Evolutionary conservation across 192 early-diverging fungal species (phyloP).

Genomic region (Backusella luteola): DNA sequence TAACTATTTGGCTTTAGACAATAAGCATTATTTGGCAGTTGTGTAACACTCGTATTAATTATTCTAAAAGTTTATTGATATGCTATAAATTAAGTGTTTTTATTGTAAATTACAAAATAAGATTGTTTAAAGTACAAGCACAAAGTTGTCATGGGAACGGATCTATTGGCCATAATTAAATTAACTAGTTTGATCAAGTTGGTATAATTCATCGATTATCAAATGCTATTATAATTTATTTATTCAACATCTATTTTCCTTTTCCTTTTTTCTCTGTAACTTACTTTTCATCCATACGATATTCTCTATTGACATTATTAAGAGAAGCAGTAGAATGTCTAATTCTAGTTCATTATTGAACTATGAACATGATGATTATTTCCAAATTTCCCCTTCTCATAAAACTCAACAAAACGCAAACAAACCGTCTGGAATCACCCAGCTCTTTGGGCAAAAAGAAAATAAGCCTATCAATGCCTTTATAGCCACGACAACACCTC

Average conservation of each 20-base stretch:
- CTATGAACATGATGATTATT: background rate
- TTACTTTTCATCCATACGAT: background rate
- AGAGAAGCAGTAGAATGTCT: background rate
- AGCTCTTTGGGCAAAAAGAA: background rate
- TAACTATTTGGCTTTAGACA: no score
- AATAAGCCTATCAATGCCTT: background rate
- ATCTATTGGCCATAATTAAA: background rate
- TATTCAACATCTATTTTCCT: background rate
- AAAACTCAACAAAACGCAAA: background rate
- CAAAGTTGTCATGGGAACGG: background rate
- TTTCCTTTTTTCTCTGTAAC: background rate
- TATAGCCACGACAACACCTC: background rate
- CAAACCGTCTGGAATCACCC: background rate
- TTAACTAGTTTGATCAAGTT: background rate
- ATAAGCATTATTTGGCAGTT: no score
- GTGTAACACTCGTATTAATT: no score
- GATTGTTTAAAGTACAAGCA: background rate
- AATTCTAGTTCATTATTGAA: background rate
- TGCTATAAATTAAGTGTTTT: background rate
- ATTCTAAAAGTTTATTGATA: background rate
- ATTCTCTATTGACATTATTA: background rate
- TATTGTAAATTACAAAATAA: background rate
- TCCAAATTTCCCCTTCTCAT: background rate
- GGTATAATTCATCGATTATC: background rate
- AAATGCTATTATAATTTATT: background rate